Conservation (phyloP, 192 early-diverging fungal genomes). For the Entomortierella lignicola region DNA sequence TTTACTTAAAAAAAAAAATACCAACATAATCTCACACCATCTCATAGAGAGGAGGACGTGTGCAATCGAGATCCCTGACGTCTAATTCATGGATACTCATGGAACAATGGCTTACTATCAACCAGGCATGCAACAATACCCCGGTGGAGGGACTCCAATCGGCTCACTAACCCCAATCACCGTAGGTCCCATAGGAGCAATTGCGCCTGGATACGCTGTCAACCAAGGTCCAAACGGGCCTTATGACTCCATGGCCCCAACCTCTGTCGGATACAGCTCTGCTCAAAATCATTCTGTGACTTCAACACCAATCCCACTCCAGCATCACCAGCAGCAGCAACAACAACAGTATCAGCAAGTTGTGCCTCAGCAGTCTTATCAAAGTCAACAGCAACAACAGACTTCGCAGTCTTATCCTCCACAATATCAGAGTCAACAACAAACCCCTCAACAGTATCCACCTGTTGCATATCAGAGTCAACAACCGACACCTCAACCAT, state of each 20-base stretch:
- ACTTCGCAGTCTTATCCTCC: slow-evolving; percentile 1
- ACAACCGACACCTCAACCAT: not conserved
- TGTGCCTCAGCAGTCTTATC: not conserved
- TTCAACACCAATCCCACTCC: slow-evolving; percentile 12
- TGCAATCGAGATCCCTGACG: not conserved
- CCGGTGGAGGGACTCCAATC: slow-evolving; percentile 26
- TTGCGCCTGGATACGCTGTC: slow-evolving; percentile 15
- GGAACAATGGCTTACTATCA: slow-evolving; percentile 38
- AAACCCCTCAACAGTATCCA: slow-evolving; percentile 12
- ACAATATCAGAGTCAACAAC: slow-evolving; percentile 15
- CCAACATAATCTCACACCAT: not conserved
- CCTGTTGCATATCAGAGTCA: slow-evolving; percentile 16
- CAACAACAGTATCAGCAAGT: not conserved
- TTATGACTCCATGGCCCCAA: slow-evolving; percentile 6
- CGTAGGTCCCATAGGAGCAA: slow-evolving; percentile 28
- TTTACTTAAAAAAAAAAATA: too few relatives aligned
- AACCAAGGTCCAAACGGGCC: slow-evolving; percentile 2
- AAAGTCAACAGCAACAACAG: slow-evolving; percentile 10
- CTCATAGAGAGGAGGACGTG: not conserved
- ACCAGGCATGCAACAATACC: slow-evolving; percentile 33
- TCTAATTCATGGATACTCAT: slow-evolving; percentile 15
- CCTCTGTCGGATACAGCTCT: slow-evolving; percentile 5
- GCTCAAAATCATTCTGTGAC: slow-evolving; percentile 24
- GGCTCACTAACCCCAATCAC: slow-evolving; percentile 26
- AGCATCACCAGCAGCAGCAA: slow-evolving; percentile 27